Base-by-base conservation (phyloP, 768 basidiomycete species). In the Dentipellis sp. region DNA sequence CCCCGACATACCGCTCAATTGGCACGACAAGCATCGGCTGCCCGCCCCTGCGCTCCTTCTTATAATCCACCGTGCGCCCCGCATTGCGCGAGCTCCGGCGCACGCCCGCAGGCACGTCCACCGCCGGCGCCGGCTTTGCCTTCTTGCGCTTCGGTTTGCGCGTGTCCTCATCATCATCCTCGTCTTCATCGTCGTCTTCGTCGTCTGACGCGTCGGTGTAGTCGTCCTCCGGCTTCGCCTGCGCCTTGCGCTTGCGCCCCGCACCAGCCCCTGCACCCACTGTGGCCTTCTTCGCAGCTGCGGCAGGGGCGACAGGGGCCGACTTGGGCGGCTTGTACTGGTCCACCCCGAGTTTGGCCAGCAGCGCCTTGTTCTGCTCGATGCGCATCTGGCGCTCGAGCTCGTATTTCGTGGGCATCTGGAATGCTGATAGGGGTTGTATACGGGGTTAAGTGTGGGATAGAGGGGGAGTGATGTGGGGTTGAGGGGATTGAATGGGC, bases 21-120 rank as follows among this genome's bases (percentile, higher is more conserved):
- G 59, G 22, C 47, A 49, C 47, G 17, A 63, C 40, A 14, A 56
- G 10, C 8, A 52, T 59, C 42, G 58, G 55, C 0, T 50, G 38
- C 16, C 37, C 54, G 11, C 35, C 40, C 16, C 66, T 29, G 62
- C 57, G 52, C 40, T 66, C 65, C 23, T 70, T 72, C 58, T 83
- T 80, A 21, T 86, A 84, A 67, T 86, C 74, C 3, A 82, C 66
- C 12, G 64, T 68, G 62, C 82, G 86, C 1, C 81, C 83, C 3
- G 75, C 72, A 59, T 83, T 83, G 51, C 90, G 77, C 46, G 78
- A 71, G 65, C 89, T 91, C 52, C 91, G 74, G n/a, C 90, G 79
- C 54, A 75, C 62, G 10, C 72, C 73, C 6, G 63, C 29, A 29
- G 29, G 29, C 29, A 29, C 29, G 29, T 29, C 29, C 29, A 29